Evolutionary conservation across 2,329 filamentous ascomycete species (phyloP), one percentile per base, ranked within the genome.

Genomic region (Teratosphaeria epicoccoides): DNA sequence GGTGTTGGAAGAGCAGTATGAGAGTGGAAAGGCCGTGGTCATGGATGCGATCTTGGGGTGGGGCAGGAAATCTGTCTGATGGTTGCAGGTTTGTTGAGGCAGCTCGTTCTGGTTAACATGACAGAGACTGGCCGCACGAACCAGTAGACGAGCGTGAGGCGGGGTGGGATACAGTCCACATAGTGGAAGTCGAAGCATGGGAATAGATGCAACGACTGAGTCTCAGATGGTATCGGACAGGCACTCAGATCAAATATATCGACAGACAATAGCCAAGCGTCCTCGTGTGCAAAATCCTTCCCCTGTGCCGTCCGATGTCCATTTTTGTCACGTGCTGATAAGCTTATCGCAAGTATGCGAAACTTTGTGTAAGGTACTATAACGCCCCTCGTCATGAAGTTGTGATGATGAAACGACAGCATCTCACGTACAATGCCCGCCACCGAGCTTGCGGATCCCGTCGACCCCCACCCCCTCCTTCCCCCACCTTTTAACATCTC

Each of bases 401-500:
- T n/a, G n/a, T n/a, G n/a, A n/a, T n/a, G n/a, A n/a, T n/a, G n/a
- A n/a, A n/a, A n/a, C 33, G 20, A 40, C n/a, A 20, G n/a, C 33
- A 20, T 17, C 1, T 10, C 2, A 7, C n/a, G n/a, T 17, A 40
- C n/a, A 14, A 40, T 40, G 33, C n/a, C 33, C 33, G 9, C 33
- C 1, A 9, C 33, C n/a, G 33, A 40, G 1, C 33, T 7, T 40
- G n/a, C 33, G 5, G n/a, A 4, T 9, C n/a, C 33, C 14, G n/a
- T 40, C 33, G 33, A 40, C 14, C 33, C 33, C 46, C 24, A 5
- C 22, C 11, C 29, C 20, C 44, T 46, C 23, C 55, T 53, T 40
- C 84, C 84, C 33, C 69, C 75, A 28, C 78, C 84, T 59, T 84
- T 89, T 69, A 75, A 81, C 72, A 78, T 79, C 66, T 73, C 78